Conservation (phyloP, 345 rosid genomes). For the Populus pruinosa region DNA sequence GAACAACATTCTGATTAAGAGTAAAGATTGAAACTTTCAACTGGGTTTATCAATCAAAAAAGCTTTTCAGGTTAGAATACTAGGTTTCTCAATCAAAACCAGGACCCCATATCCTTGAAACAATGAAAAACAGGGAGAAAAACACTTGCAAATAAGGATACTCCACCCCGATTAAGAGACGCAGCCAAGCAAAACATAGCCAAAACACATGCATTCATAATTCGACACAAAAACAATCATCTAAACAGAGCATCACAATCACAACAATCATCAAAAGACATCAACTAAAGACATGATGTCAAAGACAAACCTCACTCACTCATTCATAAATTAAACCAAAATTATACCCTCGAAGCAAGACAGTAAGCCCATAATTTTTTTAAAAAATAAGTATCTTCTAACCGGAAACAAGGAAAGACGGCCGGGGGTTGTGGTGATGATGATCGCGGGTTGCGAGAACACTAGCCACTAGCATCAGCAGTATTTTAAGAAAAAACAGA, state of each 20-base stretch:
- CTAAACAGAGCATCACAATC: neutral
- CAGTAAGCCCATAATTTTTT: neutral
- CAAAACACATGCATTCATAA: neutral
- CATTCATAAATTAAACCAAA: neutral
- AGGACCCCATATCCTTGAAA: neutral
- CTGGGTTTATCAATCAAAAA: neutral
- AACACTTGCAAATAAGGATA: neutral
- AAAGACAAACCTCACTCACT: neutral
- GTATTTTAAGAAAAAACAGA: neutral
- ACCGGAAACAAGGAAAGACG: neutral
- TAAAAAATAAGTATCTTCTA: no score
- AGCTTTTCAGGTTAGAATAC: neutral
- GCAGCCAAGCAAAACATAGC: neutral
- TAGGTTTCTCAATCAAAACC: neutral
- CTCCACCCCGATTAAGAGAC: neutral
- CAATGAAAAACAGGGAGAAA: neutral
- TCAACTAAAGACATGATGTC: neutral
- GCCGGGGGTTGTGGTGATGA: neutral
- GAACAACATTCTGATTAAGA: neutral
- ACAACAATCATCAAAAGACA: neutral
- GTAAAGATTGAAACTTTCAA: neutral
- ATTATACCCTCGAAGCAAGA: neutral
- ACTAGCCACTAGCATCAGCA: neutral
- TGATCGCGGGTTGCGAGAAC: neutral
- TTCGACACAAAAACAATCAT: no score